Percentiles rank a stretch among this genome's conserved stretches.
Evolutionary conservation across 495 filamentous ascomycete species (phyloP).

Genomic region (Aspergillus taichungensis): DNA sequence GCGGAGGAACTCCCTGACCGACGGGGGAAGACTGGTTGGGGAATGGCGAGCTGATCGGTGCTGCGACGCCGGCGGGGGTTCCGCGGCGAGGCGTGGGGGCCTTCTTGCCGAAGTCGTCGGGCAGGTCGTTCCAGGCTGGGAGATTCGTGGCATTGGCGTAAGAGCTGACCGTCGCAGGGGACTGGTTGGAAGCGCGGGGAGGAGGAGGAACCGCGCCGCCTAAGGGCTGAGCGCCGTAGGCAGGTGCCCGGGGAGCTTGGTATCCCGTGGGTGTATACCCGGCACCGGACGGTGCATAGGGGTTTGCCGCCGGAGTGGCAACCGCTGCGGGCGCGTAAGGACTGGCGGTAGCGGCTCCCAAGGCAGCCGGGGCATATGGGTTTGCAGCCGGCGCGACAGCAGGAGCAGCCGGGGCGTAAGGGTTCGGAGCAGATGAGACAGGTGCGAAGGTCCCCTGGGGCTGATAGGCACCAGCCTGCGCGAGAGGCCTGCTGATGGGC

Average conservation of each 20-base stretch:
- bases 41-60: slow-evolving; percentile 58
- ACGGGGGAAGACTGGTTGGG: slow-evolving; percentile 51
- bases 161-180: slow-evolving; percentile 50
- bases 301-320: slow-evolving; percentile 10
- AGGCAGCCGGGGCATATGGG: slow-evolving; percentile 15
- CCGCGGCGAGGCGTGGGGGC: slow-evolving; percentile 56
- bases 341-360: slow-evolving; percentile 22
- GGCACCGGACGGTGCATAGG: slow-evolving; percentile 25
- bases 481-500: slow-evolving; percentile 25
- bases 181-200: slow-evolving; percentile 47
- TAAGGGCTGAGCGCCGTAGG: slow-evolving; percentile 34
- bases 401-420: slow-evolving; percentile 22
- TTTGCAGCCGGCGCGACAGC: slow-evolving; percentile 8
- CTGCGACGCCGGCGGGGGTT: slow-evolving; percentile 55
- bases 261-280: slow-evolving; percentile 38
- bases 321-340: slow-evolving; percentile 27
- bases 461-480: slow-evolving; percentile 31
- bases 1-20: slow-evolving; percentile 39
- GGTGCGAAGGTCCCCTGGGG: slow-evolving; percentile 31
- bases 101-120: slow-evolving; percentile 64
- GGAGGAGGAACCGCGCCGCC: slow-evolving; percentile 44
- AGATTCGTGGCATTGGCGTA: slow-evolving; percentile 63
- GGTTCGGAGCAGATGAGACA: slow-evolving; percentile 17
- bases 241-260: slow-evolving; percentile 38
- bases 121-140: slow-evolving; percentile 90